A percentile compares a stretch with the other conserved stretches of the same genome.
These are phyloP conservation scores for Erigeron canadensis DNA, from an alignment of 129 eudicot species.

Conservation along the genomic window DNA sequence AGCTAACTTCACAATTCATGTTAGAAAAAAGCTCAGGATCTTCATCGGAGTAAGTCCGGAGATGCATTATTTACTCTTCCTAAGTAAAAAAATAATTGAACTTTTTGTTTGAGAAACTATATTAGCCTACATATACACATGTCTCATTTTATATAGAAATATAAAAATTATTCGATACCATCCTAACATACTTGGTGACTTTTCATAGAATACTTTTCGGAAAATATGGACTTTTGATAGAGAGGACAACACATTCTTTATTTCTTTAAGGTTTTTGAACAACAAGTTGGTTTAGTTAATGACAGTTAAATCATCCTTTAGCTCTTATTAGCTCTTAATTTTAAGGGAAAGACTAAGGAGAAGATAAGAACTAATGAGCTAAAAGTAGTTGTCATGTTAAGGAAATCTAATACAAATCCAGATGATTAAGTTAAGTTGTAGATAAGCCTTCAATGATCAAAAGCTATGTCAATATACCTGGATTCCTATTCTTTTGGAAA, in stretches of 20 bases:
- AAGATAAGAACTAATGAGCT: slow-evolving; percentile 27
- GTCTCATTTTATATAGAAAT: too few relatives aligned
- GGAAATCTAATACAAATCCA: slow-evolving; percentile 28
- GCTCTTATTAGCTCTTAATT: background rate
- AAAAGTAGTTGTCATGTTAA: slow-evolving; percentile 36
- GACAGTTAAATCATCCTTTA: background rate
- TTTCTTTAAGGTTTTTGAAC: background rate
- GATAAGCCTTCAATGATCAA: slow-evolving; percentile 28
- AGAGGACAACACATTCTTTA: background rate
- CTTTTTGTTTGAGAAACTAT: too few relatives aligned
- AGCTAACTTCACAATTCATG: too few relatives aligned
- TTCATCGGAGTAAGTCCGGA: too few relatives aligned
- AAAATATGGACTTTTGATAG: background rate
- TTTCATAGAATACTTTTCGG: too few relatives aligned
- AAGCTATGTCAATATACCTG: slow-evolving; percentile 17
- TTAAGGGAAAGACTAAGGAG: background rate
- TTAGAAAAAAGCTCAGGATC: too few relatives aligned
- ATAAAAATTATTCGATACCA: too few relatives aligned
- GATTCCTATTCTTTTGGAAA: slow-evolving; percentile 35
- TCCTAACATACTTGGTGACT: too few relatives aligned
- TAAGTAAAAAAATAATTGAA: too few relatives aligned
- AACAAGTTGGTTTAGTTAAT: background rate
- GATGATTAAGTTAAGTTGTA: slow-evolving; percentile 9
- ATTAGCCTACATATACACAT: too few relatives aligned
- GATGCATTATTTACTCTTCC: too few relatives aligned